Conservation (phyloP, 345 rosid species). For the Citrus reticulata region DNA sequence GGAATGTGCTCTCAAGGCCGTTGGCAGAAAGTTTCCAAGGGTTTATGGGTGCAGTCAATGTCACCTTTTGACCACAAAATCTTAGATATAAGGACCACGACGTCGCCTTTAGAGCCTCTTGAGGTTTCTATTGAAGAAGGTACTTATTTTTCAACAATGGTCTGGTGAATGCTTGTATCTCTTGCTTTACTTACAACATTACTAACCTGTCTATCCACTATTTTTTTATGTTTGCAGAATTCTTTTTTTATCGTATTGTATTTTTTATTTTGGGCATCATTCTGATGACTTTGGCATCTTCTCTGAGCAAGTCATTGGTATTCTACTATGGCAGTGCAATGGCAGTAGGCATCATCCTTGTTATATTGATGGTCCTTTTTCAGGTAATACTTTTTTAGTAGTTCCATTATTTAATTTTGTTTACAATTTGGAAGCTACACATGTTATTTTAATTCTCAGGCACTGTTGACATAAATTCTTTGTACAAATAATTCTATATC, state of each 20-base stretch:
- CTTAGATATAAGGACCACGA: conserved; percentile 53
- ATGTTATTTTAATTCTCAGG: neutral
- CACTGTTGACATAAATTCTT: neutral
- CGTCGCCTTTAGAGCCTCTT: conserved; percentile 39
- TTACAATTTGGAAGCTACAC: neutral
- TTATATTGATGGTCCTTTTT: conserved; percentile 73
- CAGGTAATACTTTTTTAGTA: conserved; percentile 48
- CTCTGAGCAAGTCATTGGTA: conserved; percentile 68
- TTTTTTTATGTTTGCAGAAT: conserved; percentile 46
- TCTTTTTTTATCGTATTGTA: conserved; percentile 54
- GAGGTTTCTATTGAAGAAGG: conserved; percentile 71
- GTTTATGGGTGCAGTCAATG: conserved; percentile 72
- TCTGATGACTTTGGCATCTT: conserved; percentile 56
- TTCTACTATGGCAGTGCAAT: conserved; percentile 93
- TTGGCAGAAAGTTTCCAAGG: conserved; percentile 81
- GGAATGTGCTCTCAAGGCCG: conserved; percentile 74
- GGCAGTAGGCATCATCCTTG: conserved; percentile 88
- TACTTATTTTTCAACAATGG: conserved; percentile 11
- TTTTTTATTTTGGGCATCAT: conserved; percentile 61
- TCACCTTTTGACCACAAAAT: conserved; percentile 87
- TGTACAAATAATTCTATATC: neutral
- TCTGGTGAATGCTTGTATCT: conserved; percentile 1
- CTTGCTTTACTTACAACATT: neutral
- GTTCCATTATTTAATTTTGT: neutral
- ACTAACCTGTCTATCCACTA: conserved; percentile 4